A percentile compares a stretch with the other conserved stretches of the same genome.
Evolutionary conservation across 73 alveolate species (phyloP).

Genomic region (Symbiodinium pilosum): DNA sequence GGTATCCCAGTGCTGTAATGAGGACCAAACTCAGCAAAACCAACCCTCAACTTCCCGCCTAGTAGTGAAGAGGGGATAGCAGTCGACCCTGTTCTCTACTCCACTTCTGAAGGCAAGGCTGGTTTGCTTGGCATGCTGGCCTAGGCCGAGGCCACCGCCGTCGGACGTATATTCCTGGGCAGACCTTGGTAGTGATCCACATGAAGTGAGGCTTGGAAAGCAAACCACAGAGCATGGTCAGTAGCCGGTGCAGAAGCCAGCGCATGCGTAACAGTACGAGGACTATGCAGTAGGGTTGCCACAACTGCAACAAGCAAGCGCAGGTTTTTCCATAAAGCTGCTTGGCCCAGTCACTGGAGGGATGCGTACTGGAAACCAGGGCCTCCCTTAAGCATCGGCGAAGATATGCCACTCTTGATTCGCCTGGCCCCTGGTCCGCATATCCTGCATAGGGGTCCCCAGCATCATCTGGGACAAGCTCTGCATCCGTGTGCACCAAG

Average conservation of each 20-base stretch:
- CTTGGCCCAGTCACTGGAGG: background rate
- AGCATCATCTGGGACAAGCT: background rate
- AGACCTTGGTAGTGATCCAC: background rate
- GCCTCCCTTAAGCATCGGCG: background rate
- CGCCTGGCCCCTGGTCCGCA: background rate
- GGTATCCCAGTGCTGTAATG: background rate
- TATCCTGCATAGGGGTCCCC: background rate
- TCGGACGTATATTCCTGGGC: background rate
- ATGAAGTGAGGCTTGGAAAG: background rate
- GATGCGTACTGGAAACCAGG: background rate
- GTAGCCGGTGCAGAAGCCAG: background rate
- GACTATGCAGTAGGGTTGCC: background rate
- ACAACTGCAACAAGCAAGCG: background rate
- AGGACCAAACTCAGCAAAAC: background rate
- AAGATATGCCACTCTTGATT: background rate
- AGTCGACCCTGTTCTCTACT: background rate
- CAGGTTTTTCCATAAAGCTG: background rate
- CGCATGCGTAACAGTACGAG: background rate
- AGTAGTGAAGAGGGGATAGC: background rate
- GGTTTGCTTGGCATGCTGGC: background rate
- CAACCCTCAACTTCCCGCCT: background rate
- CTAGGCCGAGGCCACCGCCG: background rate
- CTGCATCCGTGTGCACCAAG: background rate
- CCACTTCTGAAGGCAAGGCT: background rate
- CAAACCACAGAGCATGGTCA: background rate